These are phyloP conservation scores for Marsdenia floribunda DNA, from an alignment of 257 asterid species.

Conservation along the genomic window DNA sequence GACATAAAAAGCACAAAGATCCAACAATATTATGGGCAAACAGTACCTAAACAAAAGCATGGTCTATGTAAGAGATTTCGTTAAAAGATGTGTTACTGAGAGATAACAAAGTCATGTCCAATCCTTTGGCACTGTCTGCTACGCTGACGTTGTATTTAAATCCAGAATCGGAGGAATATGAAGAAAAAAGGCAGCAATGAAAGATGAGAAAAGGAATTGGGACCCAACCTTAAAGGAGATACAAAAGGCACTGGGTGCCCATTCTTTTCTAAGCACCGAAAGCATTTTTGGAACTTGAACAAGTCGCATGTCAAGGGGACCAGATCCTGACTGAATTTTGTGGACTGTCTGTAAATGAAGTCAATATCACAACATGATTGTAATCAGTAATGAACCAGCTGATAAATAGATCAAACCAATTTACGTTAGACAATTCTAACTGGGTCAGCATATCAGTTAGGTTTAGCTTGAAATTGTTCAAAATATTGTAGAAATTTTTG, in stretches of 20 bases:
- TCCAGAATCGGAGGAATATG: not conserved
- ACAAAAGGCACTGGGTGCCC: slow-evolving; percentile 94
- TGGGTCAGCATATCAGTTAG: not conserved
- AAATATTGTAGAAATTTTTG: not conserved
- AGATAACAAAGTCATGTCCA: not conserved
- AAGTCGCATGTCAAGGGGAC: slow-evolving; percentile 88
- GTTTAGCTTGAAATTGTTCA: not conserved
- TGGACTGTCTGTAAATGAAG: slow-evolving; percentile 47
- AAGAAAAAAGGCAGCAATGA: not conserved
- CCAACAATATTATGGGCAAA: not conserved
- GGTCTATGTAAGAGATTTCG: not conserved
- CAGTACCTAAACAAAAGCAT: not conserved
- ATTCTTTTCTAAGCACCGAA: slow-evolving; percentile 66
- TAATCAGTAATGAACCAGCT: not conserved
- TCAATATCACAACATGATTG: not conserved
- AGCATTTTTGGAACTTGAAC: slow-evolving; percentile 96
- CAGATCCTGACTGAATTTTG: slow-evolving; percentile 87
- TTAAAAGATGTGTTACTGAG: not conserved
- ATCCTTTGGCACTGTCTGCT: not conserved
- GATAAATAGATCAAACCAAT: not conserved
- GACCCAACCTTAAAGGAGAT: slow-evolving; percentile 78
- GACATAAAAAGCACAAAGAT: not conserved
- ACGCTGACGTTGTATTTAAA: not conserved
- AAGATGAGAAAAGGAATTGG: not conserved
- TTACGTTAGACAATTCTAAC: not conserved